Base-by-base conservation (phyloP, 2,329 filamentous ascomycete species). In the Neurospora crassa region DNA sequence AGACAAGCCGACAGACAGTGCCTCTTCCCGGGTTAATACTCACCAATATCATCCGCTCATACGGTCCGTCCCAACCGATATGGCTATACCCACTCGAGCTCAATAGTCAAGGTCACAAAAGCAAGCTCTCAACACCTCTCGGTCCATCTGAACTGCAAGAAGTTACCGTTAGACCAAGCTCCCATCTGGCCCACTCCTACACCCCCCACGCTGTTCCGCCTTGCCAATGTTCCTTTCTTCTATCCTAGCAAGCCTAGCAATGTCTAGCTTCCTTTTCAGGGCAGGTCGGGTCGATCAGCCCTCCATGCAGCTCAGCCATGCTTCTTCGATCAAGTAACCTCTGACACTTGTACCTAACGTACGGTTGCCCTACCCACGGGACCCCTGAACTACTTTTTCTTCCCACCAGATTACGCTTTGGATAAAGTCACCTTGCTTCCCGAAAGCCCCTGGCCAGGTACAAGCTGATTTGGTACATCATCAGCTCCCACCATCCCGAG, bases 51-150 rank as follows among this genome's bases (percentile, higher is more conserved):
- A 76, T 29, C 77, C 79, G 81, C 81, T 78, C 79, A 75, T 73
- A 77, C 81, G 81, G 81, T 80, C 81, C 81, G 81, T 77, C 75
- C 78, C 77, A 80, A 79, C 81, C 81, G 81, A 79, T 74, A 75
- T 81, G 79, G 76, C 79, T 78, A 78, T 79, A 78, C 78, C 70
- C 75, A 75, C 77, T 76, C 75, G 73, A 77, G 73, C 72, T 74
- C 72, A 76, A 74, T 74, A 78, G 77, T 45, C 43, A 68, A 63
- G 69, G 70, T 71, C 73, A 72, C 59, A 70, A 71, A 75, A 67
- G 59, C 71, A 37, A 37, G 34, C 6, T 6, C 34, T 7, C 34
- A 71, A 79, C 53, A 37, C 29, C 29, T 63, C 53, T 63, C 53
- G 16, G 24, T 16, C 53, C 53, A 63, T 63, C 53, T 53, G 59